phyloP scores from a whole-genome alignment of 1,284 basidiomycete genomes.

The Ganoderma lingzhi region DNA sequence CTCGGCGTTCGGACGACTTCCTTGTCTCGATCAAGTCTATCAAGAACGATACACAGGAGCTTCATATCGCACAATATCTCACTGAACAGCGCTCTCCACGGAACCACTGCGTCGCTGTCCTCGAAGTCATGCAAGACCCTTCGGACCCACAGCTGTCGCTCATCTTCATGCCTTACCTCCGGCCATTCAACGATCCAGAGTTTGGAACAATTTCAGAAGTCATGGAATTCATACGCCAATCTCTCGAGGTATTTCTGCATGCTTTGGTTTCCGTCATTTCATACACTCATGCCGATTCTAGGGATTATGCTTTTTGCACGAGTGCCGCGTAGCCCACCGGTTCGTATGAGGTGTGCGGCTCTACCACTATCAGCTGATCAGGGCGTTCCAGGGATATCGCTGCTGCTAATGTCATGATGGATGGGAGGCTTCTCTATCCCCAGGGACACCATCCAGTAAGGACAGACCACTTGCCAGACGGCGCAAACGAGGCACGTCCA shows the following conservation, averaged over 20 bases:
- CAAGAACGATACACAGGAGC: conserved; percentile 13
- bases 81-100: conserved; percentile 6
- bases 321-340: conserved; percentile 39
- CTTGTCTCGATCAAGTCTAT: conserved; percentile 36
- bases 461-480: conserved; percentile 19
- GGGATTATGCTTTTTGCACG: conserved; percentile 40
- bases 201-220: conserved; percentile 36
- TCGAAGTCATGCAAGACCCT: conserved; percentile 32
- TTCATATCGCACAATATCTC: conserved; percentile 24
- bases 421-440: conserved; percentile 37
- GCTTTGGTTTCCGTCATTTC: too few species aligned
- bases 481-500: background rate
- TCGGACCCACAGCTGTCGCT: conserved; percentile 14
- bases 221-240: conserved; percentile 39
- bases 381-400: conserved; percentile 36
- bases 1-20: conserved; percentile 25
- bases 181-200: conserved; percentile 33
- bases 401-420: conserved; percentile 43
- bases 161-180: conserved; percentile 40
- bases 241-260: conserved; percentile 33
- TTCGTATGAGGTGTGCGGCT: background rate
- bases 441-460: conserved; percentile 37
- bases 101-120: conserved; percentile 34
- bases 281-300: background rate
- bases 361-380: background rate